phyloP scores from a whole-genome alignment of 805 yeast genomes.

The Metschnikowia reukaufii region DNA sequence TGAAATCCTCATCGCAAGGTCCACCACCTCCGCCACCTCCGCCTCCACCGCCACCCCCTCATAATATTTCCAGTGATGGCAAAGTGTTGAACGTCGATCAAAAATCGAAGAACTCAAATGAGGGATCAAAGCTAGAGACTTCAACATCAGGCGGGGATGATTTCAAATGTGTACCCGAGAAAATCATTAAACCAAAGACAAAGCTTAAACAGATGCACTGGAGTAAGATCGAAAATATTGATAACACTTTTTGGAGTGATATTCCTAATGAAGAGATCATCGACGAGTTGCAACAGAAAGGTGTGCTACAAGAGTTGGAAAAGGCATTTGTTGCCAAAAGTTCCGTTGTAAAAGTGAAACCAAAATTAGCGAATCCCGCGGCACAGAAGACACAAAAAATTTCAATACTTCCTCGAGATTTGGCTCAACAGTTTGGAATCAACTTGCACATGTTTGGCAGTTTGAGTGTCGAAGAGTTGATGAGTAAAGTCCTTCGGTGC shows the following conservation, averaged over 20 bases:
- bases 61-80: not conserved
- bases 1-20: slow-evolving; percentile 14
- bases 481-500: slow-evolving; percentile 57
- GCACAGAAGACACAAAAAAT: slow-evolving; percentile 44
- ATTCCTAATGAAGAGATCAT: slow-evolving; percentile 58
- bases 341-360: slow-evolving; percentile 39
- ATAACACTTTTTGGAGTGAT: slow-evolving; percentile 82
- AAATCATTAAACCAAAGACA: slow-evolving; percentile 53
- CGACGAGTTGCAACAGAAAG: slow-evolving; percentile 66
- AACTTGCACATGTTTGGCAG: slow-evolving; percentile 64
- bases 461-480: slow-evolving; percentile 53
- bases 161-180: not conserved
- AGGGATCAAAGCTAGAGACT: not conserved
- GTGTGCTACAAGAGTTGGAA: slow-evolving; percentile 82
- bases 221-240: slow-evolving; percentile 87
- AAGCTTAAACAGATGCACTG: slow-evolving; percentile 94
- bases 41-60: not conserved
- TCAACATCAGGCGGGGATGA: not conserved
- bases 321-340: slow-evolving; percentile 85
- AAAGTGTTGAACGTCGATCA: not conserved
- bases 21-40: slow-evolving; percentile 25
- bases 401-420: slow-evolving; percentile 72
- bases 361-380: slow-evolving; percentile 5
- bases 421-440: slow-evolving; percentile 79
- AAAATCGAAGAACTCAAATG: too few relatives aligned